Percentiles rank a stretch among this genome's conserved stretches.
Evolutionary conservation across 2,329 filamentous ascomycete genomes (phyloP).

Genomic region (Septoria petroselini): DNA sequence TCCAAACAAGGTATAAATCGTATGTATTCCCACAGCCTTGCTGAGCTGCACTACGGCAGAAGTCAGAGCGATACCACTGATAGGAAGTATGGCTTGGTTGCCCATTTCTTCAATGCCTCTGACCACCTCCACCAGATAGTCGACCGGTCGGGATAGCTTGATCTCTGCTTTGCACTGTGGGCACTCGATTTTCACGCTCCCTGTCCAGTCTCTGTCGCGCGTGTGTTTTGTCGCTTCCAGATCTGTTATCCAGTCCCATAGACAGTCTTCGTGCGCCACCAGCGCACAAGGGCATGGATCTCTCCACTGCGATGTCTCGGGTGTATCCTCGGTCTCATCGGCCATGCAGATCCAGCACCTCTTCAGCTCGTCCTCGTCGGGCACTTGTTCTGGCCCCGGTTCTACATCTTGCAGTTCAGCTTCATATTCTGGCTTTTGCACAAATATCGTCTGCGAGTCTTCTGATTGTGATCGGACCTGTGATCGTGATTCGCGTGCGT

Average conservation of each 20-base stretch:
- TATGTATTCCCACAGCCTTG: constrained; percentile 55
- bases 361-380: constrained; percentile 41
- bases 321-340: constrained; percentile 63
- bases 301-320: constrained; percentile 67
- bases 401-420: constrained; percentile 9
- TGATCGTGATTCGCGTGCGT: constrained; percentile 17
- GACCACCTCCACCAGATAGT: constrained; percentile 66
- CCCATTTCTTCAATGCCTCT: constrained; percentile 57
- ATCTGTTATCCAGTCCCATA: constrained; percentile 91
- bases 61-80: constrained; percentile 56
- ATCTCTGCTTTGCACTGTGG: constrained; percentile 88
- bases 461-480: constrained; percentile 40
- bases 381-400: constrained; percentile 9
- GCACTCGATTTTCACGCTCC: constrained; percentile 69
- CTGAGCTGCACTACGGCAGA: constrained; percentile 26
- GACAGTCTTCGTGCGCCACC: constrained; percentile 83
- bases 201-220: constrained; percentile 47
- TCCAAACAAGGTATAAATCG: constrained; percentile 65
- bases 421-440: constrained; percentile 37
- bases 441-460: constrained; percentile 47
- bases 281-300: constrained; percentile 88
- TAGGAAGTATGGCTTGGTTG: constrained; percentile 61
- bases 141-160: constrained; percentile 68
- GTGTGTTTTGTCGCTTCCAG: constrained; percentile 63
- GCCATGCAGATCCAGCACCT: constrained; percentile 70